Evolutionary conservation across 225 moss, liverwort and hornwort species (phyloP), one percentile per base, ranked within the genome.

Genomic region (Sphagnum tenellum): DNA sequence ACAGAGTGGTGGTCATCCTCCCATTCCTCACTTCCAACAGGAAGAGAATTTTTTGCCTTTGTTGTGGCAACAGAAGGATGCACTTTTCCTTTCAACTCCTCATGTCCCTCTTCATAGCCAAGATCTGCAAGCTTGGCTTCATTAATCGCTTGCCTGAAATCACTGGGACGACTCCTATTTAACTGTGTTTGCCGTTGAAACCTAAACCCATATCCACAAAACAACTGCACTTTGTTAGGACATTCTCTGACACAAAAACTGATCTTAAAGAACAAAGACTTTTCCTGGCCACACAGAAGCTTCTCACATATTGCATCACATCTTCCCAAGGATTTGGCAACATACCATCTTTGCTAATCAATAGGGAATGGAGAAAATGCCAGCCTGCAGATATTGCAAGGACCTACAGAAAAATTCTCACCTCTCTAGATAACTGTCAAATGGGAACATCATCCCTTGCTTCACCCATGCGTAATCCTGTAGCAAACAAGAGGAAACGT

Each of bases 381-480:
- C 44, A 14, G 13, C 46, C 13, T 46, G 46, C 60, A 61, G 46
- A 14, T 3, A 14, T 2, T 3, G 8, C 11, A 46, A 62, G 9
- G 2, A 46, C 45, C 9, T 46, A 14, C 29, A 3, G 72, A 29
- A 29, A 29, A 29, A 29, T 29, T 29, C 66, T 52, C 75, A 99
- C 98, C 85, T 99, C 80, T 89, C 85, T 71, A 87, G 72, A 46
- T 89, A 93, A 48, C 87, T 73, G 71, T 86, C 66, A 76, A 94
- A 99, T 45, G 98, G 98, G 57, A 87, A 99, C 64, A 99, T 86
- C 98, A 99, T 99, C 61, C 98, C 98, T 77, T 93, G 89, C 74
- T 90, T 93, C 70, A 99, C 98, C 98, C 98, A 99, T 72, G 93
- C 98, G 74, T 99, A 99, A 84, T 99, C 98, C 98, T 98, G 89